Base-by-base conservation (phyloP, 805 yeast genomes). In the Candida maesae region DNA sequence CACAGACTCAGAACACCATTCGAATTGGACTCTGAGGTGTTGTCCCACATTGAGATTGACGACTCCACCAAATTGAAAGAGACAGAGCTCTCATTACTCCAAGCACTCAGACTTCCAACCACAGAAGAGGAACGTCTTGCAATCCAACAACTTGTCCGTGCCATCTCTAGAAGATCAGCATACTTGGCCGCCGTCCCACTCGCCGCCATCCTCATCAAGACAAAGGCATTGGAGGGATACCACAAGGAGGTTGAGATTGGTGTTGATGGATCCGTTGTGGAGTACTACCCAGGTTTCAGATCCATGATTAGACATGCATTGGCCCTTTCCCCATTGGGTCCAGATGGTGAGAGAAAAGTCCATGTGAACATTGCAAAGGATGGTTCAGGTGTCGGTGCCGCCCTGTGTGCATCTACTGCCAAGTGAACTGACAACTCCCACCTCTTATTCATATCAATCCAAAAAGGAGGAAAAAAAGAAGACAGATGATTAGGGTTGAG, bases 351-450 rank as follows among this genome's bases (percentile, higher is more conserved):
- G 53, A 78, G 87, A 64, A 79, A 85, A 56, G 69, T 88, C 34
- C 83, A 79, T 52, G 67, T 91, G 46, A 79, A 79, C 48, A 81
- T 90, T 51, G 93, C 97, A 23, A 86, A 87, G 62, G 98, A 93
- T 58, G 98, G 98, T 35, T 83, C 95, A 42, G 96, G 96, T 45
- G 96, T 90, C 33, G 99, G 99, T 50, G 98, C 97, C 34, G 98
- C 98, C 2, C 70, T 91, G 46, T 87, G 96, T 68, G 97, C 59
- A 9, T 35, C 44, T 13, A 48, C 49, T 18, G 24, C 47, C 17
- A 21, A 21, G 24, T 21, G 10, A 10, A 10, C 10, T 21, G n/a
- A n/a, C n/a, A n/a, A n/a, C n/a, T n/a, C n/a, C n/a, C n/a, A n/a
- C n/a, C n/a, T n/a, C n/a, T n/a, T n/a, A n/a, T n/a, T n/a, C n/a